phyloP scores from a whole-genome alignment of 2,329 filamentous ascomycete species.

The Aspergillus alliaceus region DNA sequence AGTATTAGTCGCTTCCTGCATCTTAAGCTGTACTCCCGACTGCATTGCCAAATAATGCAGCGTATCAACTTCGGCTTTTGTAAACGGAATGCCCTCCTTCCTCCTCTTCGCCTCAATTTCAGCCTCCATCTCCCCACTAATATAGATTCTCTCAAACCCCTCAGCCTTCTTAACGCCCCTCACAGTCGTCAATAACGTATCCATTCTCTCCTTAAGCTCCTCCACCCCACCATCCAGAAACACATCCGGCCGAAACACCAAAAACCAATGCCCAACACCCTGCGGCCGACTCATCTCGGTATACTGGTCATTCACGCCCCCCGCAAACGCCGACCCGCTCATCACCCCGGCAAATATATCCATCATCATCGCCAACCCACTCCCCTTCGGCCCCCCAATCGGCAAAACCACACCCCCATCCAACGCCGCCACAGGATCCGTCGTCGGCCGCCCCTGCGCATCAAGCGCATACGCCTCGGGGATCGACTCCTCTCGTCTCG shows the following conservation, averaged over 20 bases:
- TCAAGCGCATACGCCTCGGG: background rate
- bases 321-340: background rate
- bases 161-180: background rate
- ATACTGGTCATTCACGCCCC: background rate
- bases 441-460: background rate
- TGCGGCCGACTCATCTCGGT: background rate
- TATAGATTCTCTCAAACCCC: background rate
- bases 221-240: background rate
- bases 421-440: background rate
- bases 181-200: background rate
- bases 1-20: background rate
- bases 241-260: background rate
- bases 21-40: background rate
- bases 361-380: background rate
- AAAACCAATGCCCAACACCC: background rate
- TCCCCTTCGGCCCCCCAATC: background rate
- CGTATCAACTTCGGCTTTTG: background rate
- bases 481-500: background rate
- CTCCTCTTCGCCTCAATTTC: background rate
- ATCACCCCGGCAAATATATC: background rate
- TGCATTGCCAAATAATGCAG: background rate
- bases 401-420: background rate
- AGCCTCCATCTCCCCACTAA: background rate
- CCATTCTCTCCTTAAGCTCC: background rate
- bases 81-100: background rate